These are phyloP conservation scores for Parsonsia alboflavescens DNA, from an alignment of 257 asterid species.

Conservation along the genomic window DNA sequence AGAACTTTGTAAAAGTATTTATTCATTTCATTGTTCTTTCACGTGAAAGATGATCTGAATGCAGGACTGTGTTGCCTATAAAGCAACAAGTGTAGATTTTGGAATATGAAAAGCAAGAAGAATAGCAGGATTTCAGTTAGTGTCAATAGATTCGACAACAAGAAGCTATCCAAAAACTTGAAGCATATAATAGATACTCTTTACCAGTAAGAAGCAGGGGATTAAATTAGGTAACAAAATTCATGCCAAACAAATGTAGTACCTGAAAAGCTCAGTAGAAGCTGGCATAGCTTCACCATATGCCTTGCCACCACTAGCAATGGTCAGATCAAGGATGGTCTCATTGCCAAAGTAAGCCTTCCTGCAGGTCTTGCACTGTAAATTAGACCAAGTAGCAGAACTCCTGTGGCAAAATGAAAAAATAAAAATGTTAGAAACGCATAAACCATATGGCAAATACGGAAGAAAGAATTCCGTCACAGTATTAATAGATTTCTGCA, in stretches of 20 bases:
- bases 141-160: neutral
- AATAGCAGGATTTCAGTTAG: neutral
- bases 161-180: neutral
- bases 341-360: slow-evolving; percentile 55
- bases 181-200: neutral
- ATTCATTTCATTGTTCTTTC: neutral
- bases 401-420: slow-evolving; percentile 40
- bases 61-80: neutral
- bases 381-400: slow-evolving; percentile 32
- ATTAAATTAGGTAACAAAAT: neutral
- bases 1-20: neutral
- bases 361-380: slow-evolving; percentile 58
- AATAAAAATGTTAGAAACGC: slow-evolving; percentile 2
- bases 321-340: slow-evolving; percentile 62
- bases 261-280: slow-evolving; percentile 84
- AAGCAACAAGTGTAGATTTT: neutral
- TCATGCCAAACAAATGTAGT: neutral
- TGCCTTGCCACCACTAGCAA: slow-evolving; percentile 50
- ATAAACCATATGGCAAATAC: neutral
- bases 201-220: neutral
- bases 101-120: neutral
- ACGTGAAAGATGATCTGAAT: neutral
- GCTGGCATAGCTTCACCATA: slow-evolving; percentile 66
- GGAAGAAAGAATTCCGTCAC: neutral
- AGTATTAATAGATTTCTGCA: neutral